Base-by-base conservation (phyloP, 1,139 yeast species). In the Saccharomycopsis crataegensis region DNA sequence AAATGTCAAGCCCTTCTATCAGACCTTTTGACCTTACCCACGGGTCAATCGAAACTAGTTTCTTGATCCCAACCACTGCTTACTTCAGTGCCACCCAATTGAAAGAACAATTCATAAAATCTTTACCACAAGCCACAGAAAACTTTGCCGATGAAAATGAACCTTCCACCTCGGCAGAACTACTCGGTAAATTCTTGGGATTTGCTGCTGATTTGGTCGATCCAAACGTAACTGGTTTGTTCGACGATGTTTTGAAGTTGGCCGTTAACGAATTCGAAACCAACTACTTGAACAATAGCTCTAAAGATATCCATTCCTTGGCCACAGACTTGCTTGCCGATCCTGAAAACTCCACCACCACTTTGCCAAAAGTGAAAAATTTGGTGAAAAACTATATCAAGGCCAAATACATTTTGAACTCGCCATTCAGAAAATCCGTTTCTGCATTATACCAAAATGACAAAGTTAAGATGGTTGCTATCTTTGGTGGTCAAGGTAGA, bases 401-500 rank as follows among this genome's bases (percentile, higher is more conserved):
- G 46, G 83, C 85, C 22, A 75, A 81, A 61, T 34, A 42, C 40
- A 73, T 77, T 42, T 73, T 78, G 33, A 72, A 74, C 59, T 68
- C 76, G 54, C 77, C 82, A 44, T 71, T 78, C 61, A 71, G 71
- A 64, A 71, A 73, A 56, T 83, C 84, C 67, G 83, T 78, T 61
- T 79, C 93, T 37, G 87, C 81, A 54, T 71, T 80, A 60, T 73
- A 78, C 64, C 71, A 72, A 57, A 72, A 75, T 50, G 71, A 74
- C 41, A 65, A 72, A 46, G 90, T 94, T 53, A 73, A 77, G 59
- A 70, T 90, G 57, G 82, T 79, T 58, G 96, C 97, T 59, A 83
- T 93, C 60, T 93, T 93, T 65, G 99, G 99, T 69, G 99, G 99
- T 65, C 99, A 93, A 76, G 99, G 99, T 73, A 91, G 89, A 73